Conservation (phyloP, 495 filamentous ascomycete species). For the Zalerion maritima region DNA sequence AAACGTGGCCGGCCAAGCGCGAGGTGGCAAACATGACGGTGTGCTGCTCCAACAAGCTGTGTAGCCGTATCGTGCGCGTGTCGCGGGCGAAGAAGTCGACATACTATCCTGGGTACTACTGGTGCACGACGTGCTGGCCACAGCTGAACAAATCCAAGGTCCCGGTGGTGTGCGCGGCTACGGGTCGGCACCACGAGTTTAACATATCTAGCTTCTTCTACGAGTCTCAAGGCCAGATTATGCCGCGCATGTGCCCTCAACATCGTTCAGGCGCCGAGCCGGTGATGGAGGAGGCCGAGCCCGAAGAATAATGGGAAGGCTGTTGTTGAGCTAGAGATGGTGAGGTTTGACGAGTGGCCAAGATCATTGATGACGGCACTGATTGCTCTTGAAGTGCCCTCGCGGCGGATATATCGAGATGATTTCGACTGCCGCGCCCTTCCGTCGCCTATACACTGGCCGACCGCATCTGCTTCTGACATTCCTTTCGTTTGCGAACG, state of each 20-base stretch:
- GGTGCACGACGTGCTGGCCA: slow-evolving; percentile 18
- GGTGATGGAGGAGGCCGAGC: too few species aligned
- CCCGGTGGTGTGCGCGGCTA: slow-evolving; percentile 5
- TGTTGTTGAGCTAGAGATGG: too few species aligned
- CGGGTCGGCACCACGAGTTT: slow-evolving; percentile 9
- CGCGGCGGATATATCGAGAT: too few species aligned
- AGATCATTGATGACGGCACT: too few species aligned
- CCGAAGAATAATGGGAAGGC: too few species aligned
- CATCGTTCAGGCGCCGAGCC: too few species aligned
- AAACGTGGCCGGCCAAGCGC: slow-evolving; percentile 11
- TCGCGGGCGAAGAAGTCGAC: slow-evolving; percentile 6
- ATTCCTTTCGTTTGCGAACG: too few species aligned
- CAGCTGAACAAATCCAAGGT: slow-evolving; percentile 12
- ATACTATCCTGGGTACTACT: slow-evolving; percentile 11
- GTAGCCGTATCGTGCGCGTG: slow-evolving; percentile 14
- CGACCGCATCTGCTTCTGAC: too few species aligned
- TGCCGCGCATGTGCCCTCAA: slow-evolving; percentile 9
- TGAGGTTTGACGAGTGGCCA: too few species aligned
- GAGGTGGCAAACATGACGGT: slow-evolving; percentile 9
- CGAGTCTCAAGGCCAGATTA: slow-evolving; percentile 11
- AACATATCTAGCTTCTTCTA: slow-evolving; percentile 13
- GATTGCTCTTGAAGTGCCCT: too few species aligned
- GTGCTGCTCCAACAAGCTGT: slow-evolving; percentile 27
- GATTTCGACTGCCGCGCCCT: too few species aligned
- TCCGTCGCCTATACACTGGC: too few species aligned